Percentiles rank a stretch among this genome's conserved stretches.
Conservation (phyloP, 1,284 basidiomycete genomes). For the Mycosarcoma mackinlayi region DNA sequence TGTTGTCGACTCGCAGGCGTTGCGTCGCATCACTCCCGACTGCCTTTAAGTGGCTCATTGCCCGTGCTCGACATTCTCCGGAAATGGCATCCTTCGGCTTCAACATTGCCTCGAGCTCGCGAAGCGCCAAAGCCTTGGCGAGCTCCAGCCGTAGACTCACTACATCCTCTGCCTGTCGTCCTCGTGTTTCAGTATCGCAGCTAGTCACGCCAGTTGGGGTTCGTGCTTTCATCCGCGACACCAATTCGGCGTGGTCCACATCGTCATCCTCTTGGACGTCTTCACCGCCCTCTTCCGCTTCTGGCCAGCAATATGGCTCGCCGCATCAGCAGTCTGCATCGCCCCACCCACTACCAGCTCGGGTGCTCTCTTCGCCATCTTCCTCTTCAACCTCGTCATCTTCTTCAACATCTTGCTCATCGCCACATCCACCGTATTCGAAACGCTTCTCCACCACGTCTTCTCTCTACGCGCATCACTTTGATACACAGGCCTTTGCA, state of each 20-base stretch:
- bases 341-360: slow-evolving; percentile 30
- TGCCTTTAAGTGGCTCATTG: no score
- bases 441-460: slow-evolving; percentile 44
- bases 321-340: slow-evolving; percentile 7
- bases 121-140: slow-evolving; percentile 6
- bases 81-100: slow-evolving; percentile 28
- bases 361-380: slow-evolving; percentile 18
- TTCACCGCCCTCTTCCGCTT: slow-evolving; percentile 1
- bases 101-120: slow-evolving; percentile 26
- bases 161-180: slow-evolving; percentile 7
- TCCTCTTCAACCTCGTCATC: slow-evolving; percentile 18
- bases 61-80: no score
- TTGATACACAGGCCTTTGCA: slow-evolving; percentile 66
- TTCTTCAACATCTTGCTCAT: slow-evolving; percentile 8
- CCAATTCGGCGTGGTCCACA: slow-evolving; percentile 24
- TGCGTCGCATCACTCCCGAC: neutral
- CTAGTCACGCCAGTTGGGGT: slow-evolving; percentile 1
- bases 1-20: neutral
- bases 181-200: slow-evolving; percentile 4
- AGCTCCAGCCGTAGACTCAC: slow-evolving; percentile 7
- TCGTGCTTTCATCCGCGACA: slow-evolving; percentile 34
- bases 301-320: neutral
- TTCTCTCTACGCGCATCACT: slow-evolving; percentile 53
- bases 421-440: slow-evolving; percentile 16
- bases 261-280: slow-evolving; percentile 34